Evolutionary conservation across 164 flowering plant species (phyloP).

Genomic region (Piper betle): DNA sequence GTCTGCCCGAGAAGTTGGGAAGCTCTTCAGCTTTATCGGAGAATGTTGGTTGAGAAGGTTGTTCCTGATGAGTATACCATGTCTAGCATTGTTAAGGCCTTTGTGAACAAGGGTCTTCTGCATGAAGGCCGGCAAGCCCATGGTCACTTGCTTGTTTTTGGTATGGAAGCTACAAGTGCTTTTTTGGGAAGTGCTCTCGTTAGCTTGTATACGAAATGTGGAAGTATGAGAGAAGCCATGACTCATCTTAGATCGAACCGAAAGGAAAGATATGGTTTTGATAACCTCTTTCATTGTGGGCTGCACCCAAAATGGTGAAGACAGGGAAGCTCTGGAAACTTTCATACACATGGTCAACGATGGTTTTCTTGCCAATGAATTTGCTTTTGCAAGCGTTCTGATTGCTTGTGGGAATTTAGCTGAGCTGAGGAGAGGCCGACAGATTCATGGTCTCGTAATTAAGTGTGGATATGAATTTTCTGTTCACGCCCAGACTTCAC

Average conservation of each 20-base stretch:
- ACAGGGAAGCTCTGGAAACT: conserved; percentile 26
- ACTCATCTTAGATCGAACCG: conserved; percentile 20
- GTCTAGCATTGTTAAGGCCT: conserved; percentile 34
- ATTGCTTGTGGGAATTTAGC: conserved; percentile 36
- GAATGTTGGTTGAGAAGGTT: conserved; percentile 27
- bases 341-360: conserved; percentile 26
- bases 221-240: conserved; percentile 32
- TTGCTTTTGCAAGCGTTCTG: conserved; percentile 36
- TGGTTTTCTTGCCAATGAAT: conserved; percentile 38
- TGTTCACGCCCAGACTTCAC: conserved; percentile 39
- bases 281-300: conserved; percentile 51
- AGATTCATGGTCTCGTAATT: conserved; percentile 34
- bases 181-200: conserved; percentile 50
- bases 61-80: conserved; percentile 33
- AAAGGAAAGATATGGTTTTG: conserved; percentile 45
- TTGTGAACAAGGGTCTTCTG: conserved; percentile 28
- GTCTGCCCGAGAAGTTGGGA: conserved; percentile 15
- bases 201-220: conserved; percentile 47
- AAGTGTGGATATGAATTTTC: conserved; percentile 28
- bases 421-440: conserved; percentile 23
- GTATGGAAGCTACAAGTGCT: conserved; percentile 28
- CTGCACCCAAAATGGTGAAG: conserved; percentile 29
- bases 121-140: conserved; percentile 31
- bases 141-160: conserved; percentile 32
- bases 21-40: conserved; percentile 23